A percentile compares a stretch with the other conserved stretches of the same genome.
Conservation (phyloP, 2,329 filamentous ascomycete genomes). For the Pseudovirgaria hyperparasitica region DNA sequence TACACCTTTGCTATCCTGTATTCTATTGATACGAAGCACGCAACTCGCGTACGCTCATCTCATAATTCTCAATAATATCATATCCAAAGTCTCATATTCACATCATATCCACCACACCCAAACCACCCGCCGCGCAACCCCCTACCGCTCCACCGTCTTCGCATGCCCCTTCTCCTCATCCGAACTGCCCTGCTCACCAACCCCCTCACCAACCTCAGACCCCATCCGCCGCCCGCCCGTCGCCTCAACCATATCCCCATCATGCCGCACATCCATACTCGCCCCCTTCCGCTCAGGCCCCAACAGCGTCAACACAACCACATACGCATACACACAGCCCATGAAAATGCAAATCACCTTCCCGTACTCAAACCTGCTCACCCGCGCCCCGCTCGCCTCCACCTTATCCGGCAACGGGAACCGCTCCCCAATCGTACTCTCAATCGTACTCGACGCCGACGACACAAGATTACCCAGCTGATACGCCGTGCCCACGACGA, state of each 20-base stretch:
- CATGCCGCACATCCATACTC: slow-evolving; percentile 18
- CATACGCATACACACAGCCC: slow-evolving; percentile 61
- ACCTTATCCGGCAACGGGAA: slow-evolving; percentile 53
- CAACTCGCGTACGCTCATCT: too few species aligned
- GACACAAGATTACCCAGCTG: slow-evolving; percentile 67
- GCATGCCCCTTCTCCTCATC: slow-evolving; percentile 7
- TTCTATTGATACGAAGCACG: too few species aligned
- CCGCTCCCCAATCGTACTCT: slow-evolving; percentile 59
- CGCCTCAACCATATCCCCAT: slow-evolving; percentile 20
- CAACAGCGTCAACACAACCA: slow-evolving; percentile 48
- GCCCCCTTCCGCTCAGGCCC: slow-evolving; percentile 39
- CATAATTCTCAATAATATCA: too few species aligned
- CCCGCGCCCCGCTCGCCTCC: slow-evolving; percentile 13
- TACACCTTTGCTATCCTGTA: too few species aligned
- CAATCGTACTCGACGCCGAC: slow-evolving; percentile 60
- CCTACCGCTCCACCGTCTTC: slow-evolving; percentile 5
- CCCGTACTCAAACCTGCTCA: slow-evolving; percentile 45
- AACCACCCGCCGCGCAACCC: too few species aligned
- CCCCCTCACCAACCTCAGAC: neutral
- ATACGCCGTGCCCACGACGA: slow-evolving; percentile 61
- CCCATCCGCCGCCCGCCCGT: slow-evolving; percentile 6
- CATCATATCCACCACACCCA: too few species aligned
- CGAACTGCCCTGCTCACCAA: neutral
- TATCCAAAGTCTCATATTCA: too few species aligned
- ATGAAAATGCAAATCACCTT: slow-evolving; percentile 86